Evolutionary conservation across 2,329 filamentous ascomycete species (phyloP), one percentile per base, ranked within the genome.

Genomic region (Colletotrichum graminicola): DNA sequence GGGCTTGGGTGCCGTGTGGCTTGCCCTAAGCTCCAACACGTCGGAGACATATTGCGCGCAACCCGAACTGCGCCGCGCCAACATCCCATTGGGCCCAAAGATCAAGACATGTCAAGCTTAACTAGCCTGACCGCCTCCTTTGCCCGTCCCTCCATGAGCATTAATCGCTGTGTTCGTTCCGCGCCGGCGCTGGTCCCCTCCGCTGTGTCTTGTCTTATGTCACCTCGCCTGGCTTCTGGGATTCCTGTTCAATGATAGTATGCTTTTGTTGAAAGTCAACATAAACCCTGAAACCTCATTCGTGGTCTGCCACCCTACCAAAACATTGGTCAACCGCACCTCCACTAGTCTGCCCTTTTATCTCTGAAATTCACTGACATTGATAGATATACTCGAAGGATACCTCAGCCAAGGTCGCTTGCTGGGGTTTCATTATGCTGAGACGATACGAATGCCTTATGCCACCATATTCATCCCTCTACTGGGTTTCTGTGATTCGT

Each of bases 1-100:
- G 62, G 54, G 29, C 21, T 26, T 39, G 51, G 32, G 49, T 43
- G 36, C 65, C 60, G 55, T 68, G 65, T 64, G 69, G 69, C 69
- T 62, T 69, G 60, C 45, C 23, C 23, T 34, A 43, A 63, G 32
- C 23, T 64, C 45, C 29, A 60, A 18, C 59, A 55, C 45, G 47
- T 54, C 36, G 51, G 47, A 55, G 29, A 51, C 52, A 59, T 54
- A 39, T 34, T 43, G 45, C 36, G 26, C 49, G 23, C 29, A 26
- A 59, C 57, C 64, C 67, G 59, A 60, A 47, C 51, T n/a, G 23
- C 36, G 68, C 29, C 59, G 18, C 59, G 36, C 47, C 56, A 66
- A 32, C 57, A 47, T 60, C 34, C n/a, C 62, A 72, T 43, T 59
- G 66, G 59, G 60, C 7, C 52, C 32, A 12, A 39, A 23, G 34